These are phyloP conservation scores for Beauveria varroae DNA, from an alignment of 2,329 filamentous ascomycete genomes.

Conservation along the genomic window DNA sequence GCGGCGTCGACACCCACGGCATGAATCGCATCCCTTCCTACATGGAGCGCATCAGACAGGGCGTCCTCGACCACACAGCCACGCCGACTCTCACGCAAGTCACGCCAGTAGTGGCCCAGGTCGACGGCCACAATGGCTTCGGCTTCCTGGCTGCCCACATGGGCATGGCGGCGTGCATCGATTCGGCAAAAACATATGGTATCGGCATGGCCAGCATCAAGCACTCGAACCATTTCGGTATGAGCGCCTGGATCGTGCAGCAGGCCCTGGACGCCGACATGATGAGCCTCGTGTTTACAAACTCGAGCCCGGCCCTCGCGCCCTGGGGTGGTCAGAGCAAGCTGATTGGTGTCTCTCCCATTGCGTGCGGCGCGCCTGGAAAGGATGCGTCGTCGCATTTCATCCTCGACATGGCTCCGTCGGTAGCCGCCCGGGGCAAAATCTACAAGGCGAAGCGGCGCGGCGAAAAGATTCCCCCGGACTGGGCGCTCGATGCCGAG, in stretches of 20 bases:
- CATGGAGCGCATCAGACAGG: conserved; percentile 62
- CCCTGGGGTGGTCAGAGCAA: conserved; percentile 62
- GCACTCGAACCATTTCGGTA: conserved; percentile 77
- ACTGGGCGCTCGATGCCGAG: conserved; percentile 69
- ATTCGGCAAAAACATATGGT: conserved; percentile 55
- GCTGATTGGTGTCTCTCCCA: conserved; percentile 65
- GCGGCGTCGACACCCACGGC: conserved; percentile 71
- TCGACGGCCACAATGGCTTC: conserved; percentile 64
- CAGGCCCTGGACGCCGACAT: conserved; percentile 65
- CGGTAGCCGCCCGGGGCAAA: conserved; percentile 62
- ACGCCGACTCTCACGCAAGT: conserved; percentile 50
- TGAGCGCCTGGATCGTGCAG: conserved; percentile 74
- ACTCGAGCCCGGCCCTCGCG: conserved; percentile 64
- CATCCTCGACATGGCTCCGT: conserved; percentile 69
- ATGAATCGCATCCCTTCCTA: conserved; percentile 74
- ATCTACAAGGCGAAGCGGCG: conserved; percentile 62
- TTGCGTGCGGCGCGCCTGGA: conserved; percentile 69
- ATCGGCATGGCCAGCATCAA: conserved; percentile 68
- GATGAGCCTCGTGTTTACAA: conserved; percentile 65
- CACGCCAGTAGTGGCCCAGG: conserved; percentile 64
- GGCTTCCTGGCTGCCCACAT: conserved; percentile 63
- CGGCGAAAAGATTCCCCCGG: conserved; percentile 60
- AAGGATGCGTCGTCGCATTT: conserved; percentile 46
- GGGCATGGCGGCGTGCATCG: conserved; percentile 61
- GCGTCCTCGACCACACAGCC: conserved; percentile 56